Base-by-base conservation (phyloP, 2,329 filamentous ascomycete species). In the Pseudogymnoascus sp. region DNA sequence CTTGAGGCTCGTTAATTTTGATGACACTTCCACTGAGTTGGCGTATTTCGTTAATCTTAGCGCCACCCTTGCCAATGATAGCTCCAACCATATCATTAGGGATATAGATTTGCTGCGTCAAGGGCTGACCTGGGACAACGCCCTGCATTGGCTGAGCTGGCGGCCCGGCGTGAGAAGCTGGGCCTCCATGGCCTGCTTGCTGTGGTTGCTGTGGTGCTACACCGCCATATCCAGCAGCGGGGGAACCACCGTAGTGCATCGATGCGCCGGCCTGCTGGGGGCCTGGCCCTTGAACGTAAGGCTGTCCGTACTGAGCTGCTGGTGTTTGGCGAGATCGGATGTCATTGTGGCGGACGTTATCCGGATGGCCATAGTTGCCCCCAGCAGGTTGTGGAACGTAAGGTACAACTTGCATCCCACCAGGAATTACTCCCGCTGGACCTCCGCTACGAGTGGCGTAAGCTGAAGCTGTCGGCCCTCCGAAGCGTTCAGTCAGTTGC, bases 11-110 rank as follows among this genome's bases (percentile, higher is more conserved):
- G 74, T 99, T 97, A 82, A 99, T 99, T 82, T 99, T 99, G 76
- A 99, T 97, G 55, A 99, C 92, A 78, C 93, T 97, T 69, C 93
- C 94, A 75, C 90, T 95, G 70, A 99, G 86, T 75, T 97, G 92
- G 69, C 94, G 87, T 68, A 99, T 99, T 78, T 99, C 94, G 74
- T 99, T 99, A 82, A 99, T 99, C 84, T 99, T 99, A 62, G 92
- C 90, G 67, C 94, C 94, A 65, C 94, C 94, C 79, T 99, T 99
- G 72, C 94, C 94, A 70, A 99, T 99, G 71, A 99, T 99, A 62
- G 94, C 94, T 66, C 94, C 94, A 61, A 99, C 94, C 94, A 99
- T 97, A 72, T 99, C 94, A 74, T 99, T 99, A 63, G 94, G 94
- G 70, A 99, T 99, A 78, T 90, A 99, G 68, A 99, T 99, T 77